A percentile compares a stretch with the other conserved stretches of the same genome.
These are phyloP conservation scores for Mortierella hygrophila DNA, from an alignment of 192 early-diverging fungal species.

Conservation along the genomic window DNA sequence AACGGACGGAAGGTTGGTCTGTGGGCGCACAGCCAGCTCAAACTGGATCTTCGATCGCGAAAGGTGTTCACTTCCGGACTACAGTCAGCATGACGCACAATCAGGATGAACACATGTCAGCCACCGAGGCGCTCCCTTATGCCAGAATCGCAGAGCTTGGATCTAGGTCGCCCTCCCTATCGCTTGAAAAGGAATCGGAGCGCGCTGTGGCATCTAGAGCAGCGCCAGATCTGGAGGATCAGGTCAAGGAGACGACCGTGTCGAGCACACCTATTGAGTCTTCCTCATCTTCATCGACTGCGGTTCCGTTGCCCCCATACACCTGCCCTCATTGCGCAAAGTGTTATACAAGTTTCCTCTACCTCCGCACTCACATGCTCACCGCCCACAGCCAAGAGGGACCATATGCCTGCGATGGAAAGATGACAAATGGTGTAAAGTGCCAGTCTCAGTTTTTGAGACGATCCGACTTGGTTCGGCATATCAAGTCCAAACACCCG, in stretches of 20 bases:
- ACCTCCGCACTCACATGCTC: too few species aligned
- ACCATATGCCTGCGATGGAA: too few species aligned
- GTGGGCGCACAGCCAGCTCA: neutral
- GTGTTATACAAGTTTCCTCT: too few species aligned
- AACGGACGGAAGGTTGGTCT: neutral
- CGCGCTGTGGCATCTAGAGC: neutral
- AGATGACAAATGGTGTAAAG: too few species aligned
- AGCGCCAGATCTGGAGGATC: neutral
- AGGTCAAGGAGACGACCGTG: neutral
- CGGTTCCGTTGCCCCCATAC: too few species aligned
- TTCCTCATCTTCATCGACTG: neutral
- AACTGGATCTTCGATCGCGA: neutral
- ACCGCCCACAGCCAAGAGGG: too few species aligned
- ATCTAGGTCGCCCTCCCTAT: neutral
- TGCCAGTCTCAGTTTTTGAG: too few species aligned
- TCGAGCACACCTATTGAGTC: neutral
- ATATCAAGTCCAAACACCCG: too few species aligned
- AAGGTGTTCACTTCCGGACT: neutral
- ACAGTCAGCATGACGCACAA: neutral
- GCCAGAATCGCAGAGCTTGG: neutral
- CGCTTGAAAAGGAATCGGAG: neutral
- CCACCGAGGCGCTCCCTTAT: neutral
- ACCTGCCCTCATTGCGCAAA: too few species aligned
- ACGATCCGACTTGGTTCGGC: too few species aligned
- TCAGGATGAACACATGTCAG: too few species aligned